Conservation (phyloP, 768 basidiomycete species). For the Hericium coralloides region DNA sequence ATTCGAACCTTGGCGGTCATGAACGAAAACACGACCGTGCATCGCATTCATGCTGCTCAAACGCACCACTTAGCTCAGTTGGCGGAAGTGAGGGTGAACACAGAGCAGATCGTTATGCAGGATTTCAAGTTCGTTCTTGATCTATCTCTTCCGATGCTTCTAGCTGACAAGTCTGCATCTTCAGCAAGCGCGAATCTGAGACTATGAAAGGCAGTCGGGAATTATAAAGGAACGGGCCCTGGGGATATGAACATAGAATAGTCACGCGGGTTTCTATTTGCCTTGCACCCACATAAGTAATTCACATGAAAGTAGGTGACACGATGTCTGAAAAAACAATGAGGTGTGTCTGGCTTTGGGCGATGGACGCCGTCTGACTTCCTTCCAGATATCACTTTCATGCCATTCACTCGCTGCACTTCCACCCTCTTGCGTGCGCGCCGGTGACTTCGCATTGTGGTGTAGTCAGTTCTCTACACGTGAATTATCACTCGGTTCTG, state of each 20-base stretch:
- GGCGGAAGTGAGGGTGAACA: not conserved
- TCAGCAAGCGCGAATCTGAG: no score
- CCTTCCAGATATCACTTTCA: not conserved
- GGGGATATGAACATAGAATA: no score
- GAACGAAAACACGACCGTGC: not conserved
- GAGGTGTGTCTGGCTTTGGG: no score
- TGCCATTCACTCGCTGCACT: not conserved
- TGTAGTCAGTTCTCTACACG: no score
- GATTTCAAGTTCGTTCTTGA: not conserved
- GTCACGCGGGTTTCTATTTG: not conserved
- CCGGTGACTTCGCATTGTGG: no score
- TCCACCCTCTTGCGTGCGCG: not conserved
- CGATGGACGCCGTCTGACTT: no score
- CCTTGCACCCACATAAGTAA: not conserved
- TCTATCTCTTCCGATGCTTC: not conserved
- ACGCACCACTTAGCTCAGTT: not conserved
- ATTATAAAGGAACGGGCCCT: no score
- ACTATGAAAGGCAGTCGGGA: no score
- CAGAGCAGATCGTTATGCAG: not conserved
- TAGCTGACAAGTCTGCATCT: no score
- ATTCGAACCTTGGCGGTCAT: not conserved
- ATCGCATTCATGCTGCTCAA: not conserved
- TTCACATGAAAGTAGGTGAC: not conserved
- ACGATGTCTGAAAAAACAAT: no score
- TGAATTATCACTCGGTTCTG: no score